Evolutionary conservation across 169 alveolate species (phyloP).

Genomic region (Besnoitia besnoiti): DNA sequence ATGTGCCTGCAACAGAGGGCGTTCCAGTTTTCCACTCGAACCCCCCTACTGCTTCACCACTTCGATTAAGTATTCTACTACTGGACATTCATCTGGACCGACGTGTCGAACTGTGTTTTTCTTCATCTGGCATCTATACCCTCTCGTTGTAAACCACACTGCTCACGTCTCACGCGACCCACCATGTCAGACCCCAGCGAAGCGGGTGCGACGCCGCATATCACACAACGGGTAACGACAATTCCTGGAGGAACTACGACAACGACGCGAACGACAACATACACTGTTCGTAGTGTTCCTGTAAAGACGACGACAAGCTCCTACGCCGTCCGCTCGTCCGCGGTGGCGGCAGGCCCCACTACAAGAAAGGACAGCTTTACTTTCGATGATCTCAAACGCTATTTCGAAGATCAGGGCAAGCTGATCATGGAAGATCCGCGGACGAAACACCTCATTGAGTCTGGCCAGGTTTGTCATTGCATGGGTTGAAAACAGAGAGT

Average conservation of each 20-base stretch:
- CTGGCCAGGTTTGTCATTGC: conserved; percentile 48
- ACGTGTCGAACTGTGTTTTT: no score
- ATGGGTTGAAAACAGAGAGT: background rate
- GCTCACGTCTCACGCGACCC: background rate
- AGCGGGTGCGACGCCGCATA: background rate
- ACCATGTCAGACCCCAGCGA: conserved; percentile 15
- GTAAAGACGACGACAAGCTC: background rate
- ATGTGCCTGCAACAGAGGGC: no score
- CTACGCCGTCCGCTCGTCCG: background rate
- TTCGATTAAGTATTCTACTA: no score
- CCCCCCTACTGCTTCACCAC: no score
- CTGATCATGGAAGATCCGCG: conserved; percentile 50
- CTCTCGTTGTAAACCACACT: background rate
- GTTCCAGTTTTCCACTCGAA: no score
- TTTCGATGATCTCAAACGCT: conserved; percentile 49
- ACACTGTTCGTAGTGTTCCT: conserved; percentile 37
- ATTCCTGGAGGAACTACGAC: conserved; percentile 19
- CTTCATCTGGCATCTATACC: no score
- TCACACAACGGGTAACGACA: background rate
- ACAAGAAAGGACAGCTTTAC: background rate
- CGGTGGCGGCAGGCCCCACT: background rate
- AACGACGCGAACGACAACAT: background rate
- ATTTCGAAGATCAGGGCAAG: conserved; percentile 53
- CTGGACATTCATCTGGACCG: no score
- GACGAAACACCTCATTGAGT: conserved; percentile 58